Evolutionary conservation across 2,329 filamentous ascomycete genomes (phyloP).

Genomic region (Aspergillus uvarum): DNA sequence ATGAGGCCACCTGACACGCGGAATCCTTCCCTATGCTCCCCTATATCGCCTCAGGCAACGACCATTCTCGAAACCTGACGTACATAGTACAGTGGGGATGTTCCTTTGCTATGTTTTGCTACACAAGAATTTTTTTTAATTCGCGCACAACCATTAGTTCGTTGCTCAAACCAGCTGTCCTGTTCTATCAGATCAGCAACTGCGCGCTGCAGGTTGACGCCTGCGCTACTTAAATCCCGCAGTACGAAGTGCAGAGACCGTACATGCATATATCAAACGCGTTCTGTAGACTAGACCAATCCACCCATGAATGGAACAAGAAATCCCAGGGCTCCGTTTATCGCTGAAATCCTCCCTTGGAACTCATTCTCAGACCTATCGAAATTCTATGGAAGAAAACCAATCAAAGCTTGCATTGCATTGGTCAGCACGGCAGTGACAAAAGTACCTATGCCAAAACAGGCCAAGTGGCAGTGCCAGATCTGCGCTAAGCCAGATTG

Average conservation of each 20-base stretch:
- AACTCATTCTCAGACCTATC: not conserved
- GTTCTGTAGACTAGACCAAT: not conserved
- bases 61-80: constrained; percentile 14
- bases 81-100: constrained; percentile 3
- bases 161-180: not conserved
- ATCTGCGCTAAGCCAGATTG: constrained; percentile 20
- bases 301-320: not conserved
- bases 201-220: not conserved
- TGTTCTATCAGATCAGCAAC: not conserved
- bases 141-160: not conserved
- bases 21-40: constrained; percentile 1
- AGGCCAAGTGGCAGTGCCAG: constrained; percentile 9
- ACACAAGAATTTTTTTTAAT: not conserved
- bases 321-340: not conserved
- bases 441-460: constrained; percentile 12
- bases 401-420: constrained; percentile 5
- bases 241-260: not conserved
- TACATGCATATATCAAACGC: not conserved
- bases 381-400: not conserved
- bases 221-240: not conserved
- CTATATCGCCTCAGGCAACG: constrained; percentile 13
- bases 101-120: not conserved
- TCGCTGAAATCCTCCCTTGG: not conserved
- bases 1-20: constrained; percentile 17
- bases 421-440: not conserved